phyloP scores from a whole-genome alignment of 2,329 filamentous ascomycete species.

The Paraphaeosphaeria sporulosa region DNA sequence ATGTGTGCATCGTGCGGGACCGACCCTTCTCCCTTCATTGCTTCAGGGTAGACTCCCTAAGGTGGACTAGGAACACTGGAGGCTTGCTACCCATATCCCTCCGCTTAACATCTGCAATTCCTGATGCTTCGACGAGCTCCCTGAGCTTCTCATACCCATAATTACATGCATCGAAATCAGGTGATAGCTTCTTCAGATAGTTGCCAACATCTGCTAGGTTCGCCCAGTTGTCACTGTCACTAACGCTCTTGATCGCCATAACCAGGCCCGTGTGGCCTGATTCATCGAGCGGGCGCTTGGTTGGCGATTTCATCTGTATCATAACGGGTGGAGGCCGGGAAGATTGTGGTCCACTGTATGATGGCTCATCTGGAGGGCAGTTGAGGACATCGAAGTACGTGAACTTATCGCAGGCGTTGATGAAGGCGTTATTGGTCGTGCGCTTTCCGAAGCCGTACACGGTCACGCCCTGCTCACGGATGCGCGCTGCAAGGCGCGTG shows the following conservation, averaged over 20 bases:
- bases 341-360: not conserved
- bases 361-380: conserved; percentile 17
- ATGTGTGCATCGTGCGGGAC: no score
- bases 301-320: not conserved
- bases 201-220: conserved; percentile 36
- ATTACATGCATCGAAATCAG: conserved; percentile 36
- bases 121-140: conserved; percentile 16
- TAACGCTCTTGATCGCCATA: conserved; percentile 15
- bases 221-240: conserved; percentile 30
- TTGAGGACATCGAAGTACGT: conserved; percentile 36
- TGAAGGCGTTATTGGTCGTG: conserved; percentile 34
- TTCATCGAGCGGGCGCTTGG: not conserved
- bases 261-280: not conserved
- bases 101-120: not conserved
- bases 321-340: not conserved
- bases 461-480: conserved; percentile 44
- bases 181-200: conserved; percentile 28
- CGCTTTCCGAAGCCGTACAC: conserved; percentile 47
- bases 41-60: not conserved
- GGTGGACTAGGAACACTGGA: not conserved
- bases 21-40: no score
- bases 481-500: conserved; percentile 43
- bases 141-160: conserved; percentile 31
- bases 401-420: conserved; percentile 40
- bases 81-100: not conserved